Evolutionary conservation across 2,329 filamentous ascomycete species (phyloP).

Genomic region (Rhytidhysteron rufulum): DNA sequence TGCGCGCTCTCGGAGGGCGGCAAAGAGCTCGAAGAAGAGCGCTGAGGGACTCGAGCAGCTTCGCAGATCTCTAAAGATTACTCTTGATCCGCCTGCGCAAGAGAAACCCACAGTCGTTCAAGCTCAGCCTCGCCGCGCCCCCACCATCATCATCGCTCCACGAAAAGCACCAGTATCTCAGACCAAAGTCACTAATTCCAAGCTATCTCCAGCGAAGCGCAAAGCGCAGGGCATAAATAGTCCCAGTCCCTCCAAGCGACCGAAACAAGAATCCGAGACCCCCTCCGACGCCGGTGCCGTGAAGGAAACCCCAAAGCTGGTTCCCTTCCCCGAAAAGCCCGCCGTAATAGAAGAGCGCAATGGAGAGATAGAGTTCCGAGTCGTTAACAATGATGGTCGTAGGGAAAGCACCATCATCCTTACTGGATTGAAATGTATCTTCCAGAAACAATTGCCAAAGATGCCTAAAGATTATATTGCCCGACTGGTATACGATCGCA

Average conservation of each 20-base stretch:
- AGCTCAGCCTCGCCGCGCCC: too few species aligned
- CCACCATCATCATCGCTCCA: too few species aligned
- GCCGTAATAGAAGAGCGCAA: constrained; percentile 91
- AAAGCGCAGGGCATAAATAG: constrained; percentile 67
- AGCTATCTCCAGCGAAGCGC: constrained; percentile 57
- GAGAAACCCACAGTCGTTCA: too few species aligned
- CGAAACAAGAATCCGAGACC: constrained; percentile 30
- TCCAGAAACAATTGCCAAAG: constrained; percentile 96
- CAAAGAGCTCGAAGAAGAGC: too few species aligned
- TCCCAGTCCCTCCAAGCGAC: constrained; percentile 57
- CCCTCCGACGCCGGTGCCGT: constrained; percentile 34
- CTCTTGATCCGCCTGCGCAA: too few species aligned
- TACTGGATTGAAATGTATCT: constrained; percentile 94
- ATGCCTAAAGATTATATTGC: constrained; percentile 99
- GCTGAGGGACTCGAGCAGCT: too few species aligned
- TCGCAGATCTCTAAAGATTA: too few species aligned
- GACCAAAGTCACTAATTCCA: background rate
- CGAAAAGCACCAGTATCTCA: too few species aligned
- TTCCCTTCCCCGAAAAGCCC: constrained; percentile 89
- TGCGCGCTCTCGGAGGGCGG: too few species aligned
- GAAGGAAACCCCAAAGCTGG: constrained; percentile 55
- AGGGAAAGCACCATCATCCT: constrained; percentile 89
- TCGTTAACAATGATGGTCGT: constrained; percentile 93
- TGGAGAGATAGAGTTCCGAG: constrained; percentile 93
- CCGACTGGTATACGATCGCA: constrained; percentile 92